Base-by-base conservation (phyloP, 768 basidiomycete genomes). In the Boletus sensibilis region DNA sequence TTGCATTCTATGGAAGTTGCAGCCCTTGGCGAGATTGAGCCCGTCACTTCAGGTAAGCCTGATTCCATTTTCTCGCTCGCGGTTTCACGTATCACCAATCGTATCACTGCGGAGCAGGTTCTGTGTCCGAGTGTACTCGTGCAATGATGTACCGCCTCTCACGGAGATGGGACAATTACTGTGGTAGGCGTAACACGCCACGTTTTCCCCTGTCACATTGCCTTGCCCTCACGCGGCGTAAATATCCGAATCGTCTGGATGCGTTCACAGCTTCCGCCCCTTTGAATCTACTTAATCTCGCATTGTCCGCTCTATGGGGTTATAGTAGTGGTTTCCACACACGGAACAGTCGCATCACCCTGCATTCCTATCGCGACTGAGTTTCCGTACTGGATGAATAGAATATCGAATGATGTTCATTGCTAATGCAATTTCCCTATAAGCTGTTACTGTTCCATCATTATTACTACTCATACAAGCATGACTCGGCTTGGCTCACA, bases 291-390 rank as follows among this genome's bases (percentile, higher is more conserved):
- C 62, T 47, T 35, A 39, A 67, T 69, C 21, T 50, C 27, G 60
- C 63, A 60, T 65, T 64, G 65, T 69, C 39, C 52, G 57, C 65
- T 60, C 29, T 20, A 62, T 57, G 34, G 55, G 68, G 67, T 35
- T 62, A 69, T 56, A 58, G 64, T 45, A 44, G 21, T 10, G 7
- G 16, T 45, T 58, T 68, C 58, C 54, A 45, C 29, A 38, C 50
- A 42, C 31, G 52, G 42, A 53, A 56, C 42, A 29, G 33, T 53
- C 47, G 39, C 56, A 56, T 56, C 55, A 50, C n/a, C 16, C 38
- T 48, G 34, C 50, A 56, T 64, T 57, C 45, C 43, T 39, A 34
- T 57, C 61, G 52, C 44, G 23, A 56, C 57, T 52, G 57, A 60
- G 53, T 31, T 60, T 49, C 48, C 47, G 53, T 52, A 4, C 45